Percentiles rank a stretch among this genome's conserved stretches.
Evolutionary conservation across 805 yeast genomes (phyloP).

Genomic region (Ogataea parapolymorpha): DNA sequence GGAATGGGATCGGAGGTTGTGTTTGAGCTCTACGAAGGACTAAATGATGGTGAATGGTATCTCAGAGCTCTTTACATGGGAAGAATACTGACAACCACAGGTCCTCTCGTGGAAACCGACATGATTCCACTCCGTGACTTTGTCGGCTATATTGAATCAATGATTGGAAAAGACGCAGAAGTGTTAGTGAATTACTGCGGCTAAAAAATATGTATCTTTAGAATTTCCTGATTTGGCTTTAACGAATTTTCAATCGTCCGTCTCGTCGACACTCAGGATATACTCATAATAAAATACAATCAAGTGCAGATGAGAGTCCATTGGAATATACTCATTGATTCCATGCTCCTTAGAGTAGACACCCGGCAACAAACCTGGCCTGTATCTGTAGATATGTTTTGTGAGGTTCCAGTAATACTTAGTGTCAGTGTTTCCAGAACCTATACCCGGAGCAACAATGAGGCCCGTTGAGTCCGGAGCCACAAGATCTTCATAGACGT

Average conservation of each 20-base stretch:
- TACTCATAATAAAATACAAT: slow-evolving; percentile 56
- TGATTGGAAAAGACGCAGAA: slow-evolving; percentile 20
- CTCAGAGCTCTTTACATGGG: slow-evolving; percentile 39
- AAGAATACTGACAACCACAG: slow-evolving; percentile 13
- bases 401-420: slow-evolving; percentile 57
- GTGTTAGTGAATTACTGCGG: slow-evolving; percentile 12
- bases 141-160: slow-evolving; percentile 14
- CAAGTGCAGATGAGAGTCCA: slow-evolving; percentile 56
- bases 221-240: neutral
- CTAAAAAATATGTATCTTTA: neutral
- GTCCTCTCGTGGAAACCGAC: slow-evolving; percentile 20
- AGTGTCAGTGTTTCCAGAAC: slow-evolving; percentile 70
- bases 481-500: slow-evolving; percentile 44
- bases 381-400: slow-evolving; percentile 54
- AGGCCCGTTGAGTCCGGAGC: slow-evolving; percentile 33
- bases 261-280: slow-evolving; percentile 39
- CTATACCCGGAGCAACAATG: slow-evolving; percentile 54
- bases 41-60: slow-evolving; percentile 22
- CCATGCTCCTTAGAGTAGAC: slow-evolving; percentile 51
- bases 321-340: slow-evolving; percentile 56
- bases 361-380: slow-evolving; percentile 39
- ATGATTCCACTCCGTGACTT: slow-evolving; percentile 18
- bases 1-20: slow-evolving; percentile 46
- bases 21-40: slow-evolving; percentile 36
- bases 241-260: neutral